Conservation (phyloP, 2,329 filamentous ascomycete species). For the Talaromyces sp. region DNA sequence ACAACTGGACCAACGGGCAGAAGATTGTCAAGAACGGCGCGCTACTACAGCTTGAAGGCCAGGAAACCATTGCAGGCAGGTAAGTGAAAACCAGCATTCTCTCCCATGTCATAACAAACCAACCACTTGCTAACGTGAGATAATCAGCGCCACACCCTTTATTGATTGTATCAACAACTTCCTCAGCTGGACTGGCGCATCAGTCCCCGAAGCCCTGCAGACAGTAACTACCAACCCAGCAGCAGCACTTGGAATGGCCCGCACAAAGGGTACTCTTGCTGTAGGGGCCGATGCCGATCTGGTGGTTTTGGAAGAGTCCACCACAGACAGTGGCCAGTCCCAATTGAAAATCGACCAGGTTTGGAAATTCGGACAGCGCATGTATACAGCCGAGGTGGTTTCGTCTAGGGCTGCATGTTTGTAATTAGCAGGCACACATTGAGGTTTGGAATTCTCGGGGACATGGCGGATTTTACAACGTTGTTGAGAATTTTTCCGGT, state of each 20-base stretch:
- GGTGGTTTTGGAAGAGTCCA: slow-evolving; percentile 58
- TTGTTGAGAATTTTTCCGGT: no score
- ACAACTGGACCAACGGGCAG: slow-evolving; percentile 13
- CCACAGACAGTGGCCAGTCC: background rate
- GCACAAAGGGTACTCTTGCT: slow-evolving; percentile 50
- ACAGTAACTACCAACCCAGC: slow-evolving; percentile 74
- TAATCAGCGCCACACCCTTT: slow-evolving; percentile 47
- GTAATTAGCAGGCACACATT: background rate
- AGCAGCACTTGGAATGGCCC: slow-evolving; percentile 62
- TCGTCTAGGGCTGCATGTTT: background rate
- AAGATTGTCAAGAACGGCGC: slow-evolving; percentile 11
- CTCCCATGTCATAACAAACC: background rate
- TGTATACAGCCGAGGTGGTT: background rate
- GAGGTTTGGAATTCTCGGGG: background rate
- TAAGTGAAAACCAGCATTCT: slow-evolving; percentile 34
- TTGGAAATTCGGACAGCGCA: background rate
- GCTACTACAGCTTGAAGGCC: slow-evolving; percentile 11
- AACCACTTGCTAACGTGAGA: background rate
- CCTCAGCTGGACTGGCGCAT: slow-evolving; percentile 65
- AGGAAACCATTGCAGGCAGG: slow-evolving; percentile 26
- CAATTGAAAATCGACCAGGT: background rate
- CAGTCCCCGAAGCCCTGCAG: slow-evolving; percentile 62
- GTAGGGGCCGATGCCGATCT: slow-evolving; percentile 64
- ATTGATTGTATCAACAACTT: slow-evolving; percentile 81
- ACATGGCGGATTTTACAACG: no score